phyloP scores from a whole-genome alignment of 495 filamentous ascomycete species.

The Penicillium simplicissimum region DNA sequence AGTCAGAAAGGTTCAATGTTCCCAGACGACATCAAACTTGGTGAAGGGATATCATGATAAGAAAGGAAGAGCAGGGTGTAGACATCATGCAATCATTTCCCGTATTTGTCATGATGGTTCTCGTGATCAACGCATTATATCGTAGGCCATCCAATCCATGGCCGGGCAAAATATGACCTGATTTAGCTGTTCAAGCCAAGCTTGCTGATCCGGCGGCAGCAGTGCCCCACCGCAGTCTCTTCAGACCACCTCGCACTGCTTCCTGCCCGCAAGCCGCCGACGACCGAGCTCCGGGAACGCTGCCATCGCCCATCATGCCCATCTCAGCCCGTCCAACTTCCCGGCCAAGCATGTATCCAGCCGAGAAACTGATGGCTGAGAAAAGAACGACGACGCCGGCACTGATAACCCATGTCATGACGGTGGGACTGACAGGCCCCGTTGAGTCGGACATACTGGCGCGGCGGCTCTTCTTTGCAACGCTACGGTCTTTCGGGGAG shows the following conservation, averaged over 20 bases:
- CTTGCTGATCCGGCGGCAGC: conserved; percentile 40
- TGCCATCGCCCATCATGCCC: conserved; percentile 37
- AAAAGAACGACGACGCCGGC: conserved; percentile 92
- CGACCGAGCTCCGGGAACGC: conserved; percentile 31
- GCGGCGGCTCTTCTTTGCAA: conserved; percentile 57
- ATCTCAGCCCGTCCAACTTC: conserved; percentile 75
- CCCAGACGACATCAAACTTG: background rate
- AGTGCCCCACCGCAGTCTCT: conserved; percentile 46
- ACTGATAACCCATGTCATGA: conserved; percentile 88
- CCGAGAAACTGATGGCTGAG: conserved; percentile 88
- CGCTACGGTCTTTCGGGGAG: conserved; percentile 54
- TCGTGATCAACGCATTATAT: conserved; percentile 10
- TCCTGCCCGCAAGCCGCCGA: conserved; percentile 45
- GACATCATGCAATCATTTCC: conserved; percentile 6
- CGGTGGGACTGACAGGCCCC: conserved; percentile 55
- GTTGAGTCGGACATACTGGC: conserved; percentile 32
- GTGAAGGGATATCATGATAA: background rate
- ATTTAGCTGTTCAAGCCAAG: conserved; percentile 28
- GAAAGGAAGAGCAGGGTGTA: background rate
- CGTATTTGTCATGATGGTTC: background rate
- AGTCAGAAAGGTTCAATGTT: background rate
- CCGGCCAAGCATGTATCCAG: conserved; percentile 84
- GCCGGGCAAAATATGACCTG: conserved; percentile 5
- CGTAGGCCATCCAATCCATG: background rate
- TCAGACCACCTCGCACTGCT: conserved; percentile 45